phyloP scores from a whole-genome alignment of 23 red algal genomes.

The Gracilaria domingensis region DNA sequence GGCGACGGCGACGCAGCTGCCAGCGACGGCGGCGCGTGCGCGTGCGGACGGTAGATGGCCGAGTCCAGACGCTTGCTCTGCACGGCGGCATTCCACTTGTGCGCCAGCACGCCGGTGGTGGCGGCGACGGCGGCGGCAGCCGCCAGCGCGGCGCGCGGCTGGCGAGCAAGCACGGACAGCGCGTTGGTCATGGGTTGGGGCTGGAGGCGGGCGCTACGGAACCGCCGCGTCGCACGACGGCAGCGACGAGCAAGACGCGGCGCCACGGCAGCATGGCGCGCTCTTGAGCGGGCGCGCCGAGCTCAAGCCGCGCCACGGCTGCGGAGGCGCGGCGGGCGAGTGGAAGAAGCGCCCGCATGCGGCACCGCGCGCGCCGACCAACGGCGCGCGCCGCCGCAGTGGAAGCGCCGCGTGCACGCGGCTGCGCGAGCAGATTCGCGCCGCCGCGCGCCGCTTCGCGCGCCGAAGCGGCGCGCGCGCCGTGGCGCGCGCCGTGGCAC shows the following conservation, averaged over 20 bases:
- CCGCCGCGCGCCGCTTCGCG: neutral
- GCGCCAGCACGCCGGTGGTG: constrained; percentile 55
- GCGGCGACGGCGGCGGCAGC: constrained; percentile 67
- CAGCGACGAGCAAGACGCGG: neutral
- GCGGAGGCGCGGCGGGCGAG: neutral
- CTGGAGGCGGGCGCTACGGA: neutral
- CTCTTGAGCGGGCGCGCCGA: neutral
- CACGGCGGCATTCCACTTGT: constrained; percentile 79
- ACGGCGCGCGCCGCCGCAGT: neutral
- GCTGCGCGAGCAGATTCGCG: neutral
- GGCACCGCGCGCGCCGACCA: no score
- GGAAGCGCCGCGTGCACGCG: neutral
- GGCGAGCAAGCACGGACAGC: constrained; percentile 56
- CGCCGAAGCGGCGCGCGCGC: neutral
- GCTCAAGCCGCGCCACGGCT: neutral
- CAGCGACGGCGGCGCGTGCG: constrained; percentile 2
- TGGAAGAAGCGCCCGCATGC: neutral
- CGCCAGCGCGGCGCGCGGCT: constrained; percentile 68
- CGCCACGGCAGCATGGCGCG: neutral
- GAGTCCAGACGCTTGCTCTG: constrained; percentile 70
- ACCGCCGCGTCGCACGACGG: neutral
- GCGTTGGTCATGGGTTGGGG: constrained; percentile 66
- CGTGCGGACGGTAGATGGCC: constrained; percentile 16
- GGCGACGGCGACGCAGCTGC: neutral
- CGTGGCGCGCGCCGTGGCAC: neutral